Evolutionary conservation across 371 early-diverging fungal species (phyloP).

Genomic region (Batkoa obscura): DNA sequence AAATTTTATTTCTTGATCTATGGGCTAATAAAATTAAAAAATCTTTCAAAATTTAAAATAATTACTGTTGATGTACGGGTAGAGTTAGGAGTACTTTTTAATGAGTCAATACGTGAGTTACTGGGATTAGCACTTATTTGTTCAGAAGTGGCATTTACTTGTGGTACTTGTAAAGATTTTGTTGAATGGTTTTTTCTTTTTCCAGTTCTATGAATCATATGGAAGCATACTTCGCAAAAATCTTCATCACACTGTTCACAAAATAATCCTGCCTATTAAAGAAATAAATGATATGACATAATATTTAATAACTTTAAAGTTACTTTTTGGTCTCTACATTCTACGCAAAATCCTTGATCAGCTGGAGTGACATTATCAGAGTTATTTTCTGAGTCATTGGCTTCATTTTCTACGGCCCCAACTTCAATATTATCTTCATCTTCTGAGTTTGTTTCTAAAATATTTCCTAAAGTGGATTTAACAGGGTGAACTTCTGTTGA

Average conservation of each 20-base stretch:
- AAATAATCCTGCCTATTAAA: slow-evolving; percentile 28
- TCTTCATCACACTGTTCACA: slow-evolving; percentile 61
- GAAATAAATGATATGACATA: too few relatives aligned
- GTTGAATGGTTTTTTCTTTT: slow-evolving; percentile 38
- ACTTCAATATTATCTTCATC: too few relatives aligned
- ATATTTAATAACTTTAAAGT: not conserved
- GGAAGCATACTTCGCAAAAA: slow-evolving; percentile 82
- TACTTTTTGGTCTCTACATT: slow-evolving; percentile 67
- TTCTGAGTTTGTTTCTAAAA: too few relatives aligned
- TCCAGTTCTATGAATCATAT: slow-evolving; percentile 75
- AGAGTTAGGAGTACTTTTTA: not conserved
- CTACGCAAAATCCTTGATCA: slow-evolving; percentile 63
- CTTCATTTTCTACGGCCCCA: too few relatives aligned
- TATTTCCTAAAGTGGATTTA: too few relatives aligned
- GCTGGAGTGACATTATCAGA: too few relatives aligned
- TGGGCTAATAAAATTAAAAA: not conserved
- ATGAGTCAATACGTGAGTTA: not conserved
- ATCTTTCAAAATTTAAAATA: not conserved
- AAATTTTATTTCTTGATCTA: slow-evolving; percentile 4
- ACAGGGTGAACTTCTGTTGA: too few relatives aligned
- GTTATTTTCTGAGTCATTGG: too few relatives aligned
- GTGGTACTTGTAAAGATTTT: slow-evolving; percentile 13
- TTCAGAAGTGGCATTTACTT: not conserved
- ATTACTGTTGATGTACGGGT: not conserved
- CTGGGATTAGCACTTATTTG: too few relatives aligned